phyloP scores from a whole-genome alignment of 2,329 filamentous ascomycete species.

The Chrysosporium queenslandicum region DNA sequence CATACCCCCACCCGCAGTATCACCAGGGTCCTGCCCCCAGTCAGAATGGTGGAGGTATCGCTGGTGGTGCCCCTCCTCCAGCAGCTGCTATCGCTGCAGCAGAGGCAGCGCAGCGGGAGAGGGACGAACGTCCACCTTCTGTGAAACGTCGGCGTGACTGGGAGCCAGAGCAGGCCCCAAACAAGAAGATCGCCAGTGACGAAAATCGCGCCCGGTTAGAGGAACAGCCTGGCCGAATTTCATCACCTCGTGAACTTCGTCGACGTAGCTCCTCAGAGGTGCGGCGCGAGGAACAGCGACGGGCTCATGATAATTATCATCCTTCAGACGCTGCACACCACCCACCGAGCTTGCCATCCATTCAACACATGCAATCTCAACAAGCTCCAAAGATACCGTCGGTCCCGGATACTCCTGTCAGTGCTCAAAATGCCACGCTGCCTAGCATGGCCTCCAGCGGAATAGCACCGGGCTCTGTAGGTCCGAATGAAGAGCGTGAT shows the following conservation, averaged over 20 bases:
- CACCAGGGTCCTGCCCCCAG: slow-evolving; percentile 53
- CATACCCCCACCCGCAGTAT: slow-evolving; percentile 73
- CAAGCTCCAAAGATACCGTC: slow-evolving; percentile 48
- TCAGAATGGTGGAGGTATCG: slow-evolving; percentile 46
- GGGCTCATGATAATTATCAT: slow-evolving; percentile 70
- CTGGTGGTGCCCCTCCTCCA: slow-evolving; percentile 57
- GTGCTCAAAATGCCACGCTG: slow-evolving; percentile 29
- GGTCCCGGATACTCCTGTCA: slow-evolving; percentile 38
- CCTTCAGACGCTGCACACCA: slow-evolving; percentile 90
- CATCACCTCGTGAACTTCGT: slow-evolving; percentile 58
- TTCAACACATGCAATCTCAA: slow-evolving; percentile 37
- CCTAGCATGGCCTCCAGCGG: slow-evolving; percentile 36
- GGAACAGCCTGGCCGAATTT: slow-evolving; percentile 52
- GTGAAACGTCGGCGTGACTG: slow-evolving; percentile 84
- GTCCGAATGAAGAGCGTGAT: slow-evolving; percentile 45
- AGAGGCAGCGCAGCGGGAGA: slow-evolving; percentile 55
- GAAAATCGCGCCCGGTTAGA: slow-evolving; percentile 79
- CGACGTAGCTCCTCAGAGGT: slow-evolving; percentile 69
- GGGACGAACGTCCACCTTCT: slow-evolving; percentile 64
- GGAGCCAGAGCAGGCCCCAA: slow-evolving; percentile 62
- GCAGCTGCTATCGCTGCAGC: slow-evolving; percentile 57
- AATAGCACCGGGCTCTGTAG: slow-evolving; percentile 19
- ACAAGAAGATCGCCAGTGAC: slow-evolving; percentile 81
- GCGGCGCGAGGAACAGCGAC: slow-evolving; percentile 58
- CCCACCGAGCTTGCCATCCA: slow-evolving; percentile 51